phyloP scores from a whole-genome alignment of 1,284 basidiomycete genomes.

The Schizopora paradoxa region DNA sequence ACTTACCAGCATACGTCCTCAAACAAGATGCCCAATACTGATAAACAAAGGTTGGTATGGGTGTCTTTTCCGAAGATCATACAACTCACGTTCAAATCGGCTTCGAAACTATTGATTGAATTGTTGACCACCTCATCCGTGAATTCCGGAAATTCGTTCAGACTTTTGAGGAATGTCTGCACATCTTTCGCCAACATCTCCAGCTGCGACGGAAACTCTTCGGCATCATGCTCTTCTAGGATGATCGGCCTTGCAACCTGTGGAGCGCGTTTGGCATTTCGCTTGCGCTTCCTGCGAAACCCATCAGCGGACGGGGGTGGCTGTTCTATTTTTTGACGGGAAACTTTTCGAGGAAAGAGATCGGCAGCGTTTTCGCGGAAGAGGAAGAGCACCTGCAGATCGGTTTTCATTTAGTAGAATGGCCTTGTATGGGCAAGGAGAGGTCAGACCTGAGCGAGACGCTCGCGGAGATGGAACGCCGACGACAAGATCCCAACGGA shows the following conservation, averaged over 20 bases:
- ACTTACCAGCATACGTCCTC: constrained; percentile 49
- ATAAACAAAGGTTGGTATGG: constrained; percentile 6
- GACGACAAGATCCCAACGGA: constrained; percentile 70
- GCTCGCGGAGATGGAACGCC: constrained; percentile 60
- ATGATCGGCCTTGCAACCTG: constrained; percentile 48
- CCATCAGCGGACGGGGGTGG: constrained; percentile 28
- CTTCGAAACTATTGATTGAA: constrained; percentile 59
- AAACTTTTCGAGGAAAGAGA: constrained; percentile 59
- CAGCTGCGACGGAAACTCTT: constrained; percentile 59
- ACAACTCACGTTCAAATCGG: constrained; percentile 54
- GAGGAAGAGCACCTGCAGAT: constrained; percentile 57
- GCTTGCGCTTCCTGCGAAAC: constrained; percentile 21
- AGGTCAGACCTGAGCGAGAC: constrained; percentile 58
- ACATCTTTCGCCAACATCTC: constrained; percentile 55
- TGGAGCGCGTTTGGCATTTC: constrained; percentile 31
- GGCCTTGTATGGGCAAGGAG: too few species aligned
- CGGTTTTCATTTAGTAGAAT: too few species aligned
- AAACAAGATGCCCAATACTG: constrained; percentile 70
- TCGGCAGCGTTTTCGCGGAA: constrained; percentile 68
- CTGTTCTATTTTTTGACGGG: constrained; percentile 38
- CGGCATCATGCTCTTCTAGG: constrained; percentile 47
- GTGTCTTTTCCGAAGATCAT: neutral
- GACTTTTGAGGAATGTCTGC: constrained; percentile 54
- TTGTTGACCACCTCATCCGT: constrained; percentile 66
- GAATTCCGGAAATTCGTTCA: constrained; percentile 73